Conservation (phyloP, 2,329 filamentous ascomycete genomes). For the Colletotrichum plurivorum region DNA sequence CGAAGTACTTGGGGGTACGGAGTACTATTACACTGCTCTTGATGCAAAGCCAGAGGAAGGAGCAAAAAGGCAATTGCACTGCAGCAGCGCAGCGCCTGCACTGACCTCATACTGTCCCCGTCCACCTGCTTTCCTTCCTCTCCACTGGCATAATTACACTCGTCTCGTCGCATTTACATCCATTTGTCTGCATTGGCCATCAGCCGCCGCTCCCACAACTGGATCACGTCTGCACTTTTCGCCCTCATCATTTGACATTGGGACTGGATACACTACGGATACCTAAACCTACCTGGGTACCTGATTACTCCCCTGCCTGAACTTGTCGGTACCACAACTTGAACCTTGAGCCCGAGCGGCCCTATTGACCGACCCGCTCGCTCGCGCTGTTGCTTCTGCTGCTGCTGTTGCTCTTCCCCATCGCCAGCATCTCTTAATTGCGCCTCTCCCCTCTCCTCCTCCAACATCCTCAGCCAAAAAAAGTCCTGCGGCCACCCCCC, state of each 20-base stretch:
- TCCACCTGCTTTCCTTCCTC: conserved; percentile 13
- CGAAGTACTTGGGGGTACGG: too few species aligned
- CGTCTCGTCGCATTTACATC: conserved; percentile 13
- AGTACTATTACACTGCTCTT: too few species aligned
- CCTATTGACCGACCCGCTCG: background rate
- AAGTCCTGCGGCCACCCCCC: conserved; percentile 5
- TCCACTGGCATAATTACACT: conserved; percentile 33
- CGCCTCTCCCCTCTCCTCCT: conserved; percentile 10
- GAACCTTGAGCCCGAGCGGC: background rate
- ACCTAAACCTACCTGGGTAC: background rate
- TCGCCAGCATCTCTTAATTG: conserved; percentile 28
- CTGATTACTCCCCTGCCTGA: background rate
- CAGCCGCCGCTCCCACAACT: background rate
- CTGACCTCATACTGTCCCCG: conserved; percentile 32
- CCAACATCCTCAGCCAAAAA: conserved; percentile 20
- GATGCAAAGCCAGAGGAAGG: too few species aligned
- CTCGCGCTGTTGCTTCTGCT: conserved; percentile 9
- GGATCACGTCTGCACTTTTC: background rate
- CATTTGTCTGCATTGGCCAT: conserved; percentile 18
- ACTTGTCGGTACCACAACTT: conserved; percentile 3
- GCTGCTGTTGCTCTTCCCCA: conserved; percentile 5
- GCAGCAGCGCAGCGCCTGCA: conserved; percentile 11
- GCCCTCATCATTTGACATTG: background rate
- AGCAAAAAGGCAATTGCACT: too few species aligned
- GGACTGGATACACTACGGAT: too few species aligned